phyloP scores from a whole-genome alignment of 2,329 filamentous ascomycete genomes.

The Aspergillus ibericus region DNA sequence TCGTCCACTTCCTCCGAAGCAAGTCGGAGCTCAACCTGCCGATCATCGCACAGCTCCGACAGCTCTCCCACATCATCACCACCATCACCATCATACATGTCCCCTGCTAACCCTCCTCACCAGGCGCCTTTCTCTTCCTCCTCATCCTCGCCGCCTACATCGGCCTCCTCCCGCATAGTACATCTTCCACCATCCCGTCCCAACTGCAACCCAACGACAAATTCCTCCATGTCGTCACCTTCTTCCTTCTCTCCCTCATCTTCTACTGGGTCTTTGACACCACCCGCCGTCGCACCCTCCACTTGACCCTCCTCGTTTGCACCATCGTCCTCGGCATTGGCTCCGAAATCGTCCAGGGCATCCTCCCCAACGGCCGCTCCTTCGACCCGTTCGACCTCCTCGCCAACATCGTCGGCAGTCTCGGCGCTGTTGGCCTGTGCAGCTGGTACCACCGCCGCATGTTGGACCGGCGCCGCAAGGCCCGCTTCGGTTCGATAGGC shows the following conservation, averaged over 20 bases:
- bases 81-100: slow-evolving; percentile 17
- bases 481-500: slow-evolving; percentile 71
- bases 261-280: slow-evolving; percentile 99
- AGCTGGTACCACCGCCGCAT: slow-evolving; percentile 95
- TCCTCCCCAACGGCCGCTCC: slow-evolving; percentile 70
- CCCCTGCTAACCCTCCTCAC: background rate
- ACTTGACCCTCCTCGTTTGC: slow-evolving; percentile 79
- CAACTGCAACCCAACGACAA: slow-evolving; percentile 78
- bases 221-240: slow-evolving; percentile 78
- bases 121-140: slow-evolving; percentile 67
- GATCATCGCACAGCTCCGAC: background rate
- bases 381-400: slow-evolving; percentile 83
- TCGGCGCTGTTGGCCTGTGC: slow-evolving; percentile 70
- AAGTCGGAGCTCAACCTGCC: background rate
- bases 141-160: slow-evolving; percentile 74
- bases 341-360: slow-evolving; percentile 57
- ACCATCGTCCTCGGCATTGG: slow-evolving; percentile 61
- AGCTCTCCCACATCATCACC: background rate
- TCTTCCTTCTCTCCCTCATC: slow-evolving; percentile 77
- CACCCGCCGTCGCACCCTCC: slow-evolving; percentile 76
- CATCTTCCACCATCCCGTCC: slow-evolving; percentile 40
- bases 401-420: slow-evolving; percentile 80
- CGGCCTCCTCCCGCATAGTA: slow-evolving; percentile 64
- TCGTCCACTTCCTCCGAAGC: background rate
- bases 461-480: slow-evolving; percentile 79